Conservation (phyloP, 2,329 filamentous ascomycete genomes). For the Pseudogymnoascus sp. region DNA sequence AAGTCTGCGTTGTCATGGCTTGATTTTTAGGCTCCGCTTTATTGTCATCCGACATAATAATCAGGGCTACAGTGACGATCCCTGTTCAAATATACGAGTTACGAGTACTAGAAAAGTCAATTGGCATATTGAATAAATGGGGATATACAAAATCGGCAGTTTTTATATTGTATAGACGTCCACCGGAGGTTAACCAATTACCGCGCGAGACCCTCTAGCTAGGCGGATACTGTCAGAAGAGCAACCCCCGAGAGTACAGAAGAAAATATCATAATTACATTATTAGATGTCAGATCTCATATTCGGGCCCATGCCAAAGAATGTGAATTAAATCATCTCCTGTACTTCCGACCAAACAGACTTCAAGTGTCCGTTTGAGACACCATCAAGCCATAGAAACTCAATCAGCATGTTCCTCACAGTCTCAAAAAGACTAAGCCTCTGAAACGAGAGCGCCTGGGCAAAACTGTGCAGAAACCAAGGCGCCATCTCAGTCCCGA, state of each 20-base stretch:
- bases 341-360: background rate
- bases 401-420: background rate
- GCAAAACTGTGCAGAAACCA: slow-evolving; percentile 1
- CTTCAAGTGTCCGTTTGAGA: background rate
- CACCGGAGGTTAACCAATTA: background rate
- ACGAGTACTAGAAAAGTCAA: background rate
- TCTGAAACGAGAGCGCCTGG: background rate
- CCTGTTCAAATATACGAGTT: background rate
- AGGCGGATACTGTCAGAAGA: background rate
- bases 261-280: background rate
- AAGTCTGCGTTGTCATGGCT: background rate
- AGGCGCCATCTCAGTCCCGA: background rate
- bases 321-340: background rate
- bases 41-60: background rate
- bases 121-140: background rate
- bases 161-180: background rate
- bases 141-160: background rate
- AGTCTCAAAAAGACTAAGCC: slow-evolving; percentile 1
- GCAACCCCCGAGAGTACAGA: background rate
- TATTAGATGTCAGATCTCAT: background rate
- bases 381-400: slow-evolving; percentile 8
- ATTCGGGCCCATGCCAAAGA: background rate
- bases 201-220: background rate
- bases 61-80: background rate
- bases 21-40: background rate